phyloP scores from a whole-genome alignment of 768 basidiomycete species.

The Boletus subparvulus region DNA sequence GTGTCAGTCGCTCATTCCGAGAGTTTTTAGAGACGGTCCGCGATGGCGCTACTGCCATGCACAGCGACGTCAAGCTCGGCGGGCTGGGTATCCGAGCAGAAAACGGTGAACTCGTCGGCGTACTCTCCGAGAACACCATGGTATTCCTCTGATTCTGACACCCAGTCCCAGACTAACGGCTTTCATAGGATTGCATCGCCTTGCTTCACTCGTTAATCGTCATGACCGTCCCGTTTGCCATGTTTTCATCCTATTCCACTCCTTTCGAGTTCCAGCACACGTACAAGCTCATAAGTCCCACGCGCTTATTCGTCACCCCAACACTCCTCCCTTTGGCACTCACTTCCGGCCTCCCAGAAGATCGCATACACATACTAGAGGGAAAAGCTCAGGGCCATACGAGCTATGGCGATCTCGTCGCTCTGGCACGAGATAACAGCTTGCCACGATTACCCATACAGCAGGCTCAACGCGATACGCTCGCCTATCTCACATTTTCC shows the following conservation, averaged over 20 bases:
- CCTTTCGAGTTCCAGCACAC: constrained; percentile 54
- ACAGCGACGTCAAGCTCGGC: constrained; percentile 43
- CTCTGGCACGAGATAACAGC: constrained; percentile 35
- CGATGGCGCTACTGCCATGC: constrained; percentile 58
- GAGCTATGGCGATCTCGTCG: constrained; percentile 47
- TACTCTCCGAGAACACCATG: constrained; percentile 67
- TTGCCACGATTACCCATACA: constrained; percentile 43
- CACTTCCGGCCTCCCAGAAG: constrained; percentile 37
- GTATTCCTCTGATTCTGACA: constrained; percentile 34
- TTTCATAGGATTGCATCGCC: constrained; percentile 51
- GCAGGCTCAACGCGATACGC: constrained; percentile 48
- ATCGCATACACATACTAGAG: constrained; percentile 49
- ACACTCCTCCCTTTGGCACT: constrained; percentile 43
- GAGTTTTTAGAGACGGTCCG: constrained; percentile 53
- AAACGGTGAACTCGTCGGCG: constrained; percentile 60
- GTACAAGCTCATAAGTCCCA: constrained; percentile 46
- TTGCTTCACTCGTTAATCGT: constrained; percentile 49
- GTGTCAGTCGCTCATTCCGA: constrained; percentile 42
- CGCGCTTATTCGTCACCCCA: constrained; percentile 54
- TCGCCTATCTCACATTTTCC: constrained; percentile 73
- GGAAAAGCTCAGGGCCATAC: constrained; percentile 41
- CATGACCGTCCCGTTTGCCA: constrained; percentile 50
- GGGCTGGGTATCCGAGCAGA: constrained; percentile 53
- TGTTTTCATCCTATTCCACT: constrained; percentile 56
- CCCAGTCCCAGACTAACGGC: neutral